Percentiles rank a stretch among this genome's conserved stretches.
These are phyloP conservation scores for Tricharina praecox DNA, from an alignment of 495 filamentous ascomycete species.

Conservation along the genomic window DNA sequence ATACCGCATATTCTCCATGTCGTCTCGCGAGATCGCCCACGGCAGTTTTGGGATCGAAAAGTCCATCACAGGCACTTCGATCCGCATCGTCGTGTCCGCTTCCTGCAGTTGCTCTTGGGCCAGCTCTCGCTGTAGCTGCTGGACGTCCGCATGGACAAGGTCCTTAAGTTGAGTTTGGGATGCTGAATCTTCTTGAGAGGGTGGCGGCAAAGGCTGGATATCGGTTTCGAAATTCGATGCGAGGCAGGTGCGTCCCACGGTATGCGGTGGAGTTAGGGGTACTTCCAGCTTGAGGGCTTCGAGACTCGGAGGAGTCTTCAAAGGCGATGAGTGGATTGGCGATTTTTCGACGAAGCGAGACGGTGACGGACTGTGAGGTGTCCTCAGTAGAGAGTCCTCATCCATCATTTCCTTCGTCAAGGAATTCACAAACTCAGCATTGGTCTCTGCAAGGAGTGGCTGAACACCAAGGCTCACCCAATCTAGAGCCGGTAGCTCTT, in stretches of 20 bases:
- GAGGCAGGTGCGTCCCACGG: conserved; percentile 9
- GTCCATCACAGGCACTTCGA: conserved; percentile 43
- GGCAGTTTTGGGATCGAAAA: conserved; percentile 40
- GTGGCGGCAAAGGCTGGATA: neutral
- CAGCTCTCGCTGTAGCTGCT: conserved; percentile 24
- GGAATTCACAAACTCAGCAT: neutral
- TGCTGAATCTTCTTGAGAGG: neutral
- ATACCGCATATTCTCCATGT: conserved; percentile 11
- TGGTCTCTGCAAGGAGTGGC: neutral
- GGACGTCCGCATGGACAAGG: neutral
- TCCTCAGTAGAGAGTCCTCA: no score
- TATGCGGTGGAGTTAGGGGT: conserved; percentile 22
- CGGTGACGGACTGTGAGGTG: no score
- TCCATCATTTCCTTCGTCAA: neutral
- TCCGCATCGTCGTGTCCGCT: conserved; percentile 38
- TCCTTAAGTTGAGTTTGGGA: neutral
- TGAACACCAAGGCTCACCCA: neutral
- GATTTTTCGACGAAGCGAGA: no score
- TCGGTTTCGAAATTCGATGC: neutral
- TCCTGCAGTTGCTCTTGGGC: conserved; percentile 48
- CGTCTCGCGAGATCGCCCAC: conserved; percentile 35
- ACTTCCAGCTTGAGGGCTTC: conserved; percentile 25
- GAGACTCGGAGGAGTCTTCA: conserved; percentile 8
- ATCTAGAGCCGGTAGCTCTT: neutral
- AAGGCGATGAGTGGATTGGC: conserved; percentile 7